phyloP scores from a whole-genome alignment of 2,329 filamentous ascomycete genomes.

The Trichoderma sp. region DNA sequence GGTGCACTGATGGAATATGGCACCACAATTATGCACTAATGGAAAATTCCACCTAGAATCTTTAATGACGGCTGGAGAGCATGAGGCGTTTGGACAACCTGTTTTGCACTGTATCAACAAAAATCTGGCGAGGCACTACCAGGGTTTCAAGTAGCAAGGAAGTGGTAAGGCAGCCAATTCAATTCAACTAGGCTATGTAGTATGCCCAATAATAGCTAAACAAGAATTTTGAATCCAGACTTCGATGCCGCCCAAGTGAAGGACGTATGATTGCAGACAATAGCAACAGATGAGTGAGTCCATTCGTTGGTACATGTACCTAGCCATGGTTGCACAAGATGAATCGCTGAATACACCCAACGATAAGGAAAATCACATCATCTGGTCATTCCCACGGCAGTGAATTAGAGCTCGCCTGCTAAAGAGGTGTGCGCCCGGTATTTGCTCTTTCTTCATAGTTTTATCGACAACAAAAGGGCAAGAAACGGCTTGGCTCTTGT shows the following conservation, averaged over 20 bases:
- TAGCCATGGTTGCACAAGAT: background rate
- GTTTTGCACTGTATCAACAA: background rate
- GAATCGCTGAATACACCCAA: background rate
- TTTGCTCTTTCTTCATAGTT: background rate
- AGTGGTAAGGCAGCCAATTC: background rate
- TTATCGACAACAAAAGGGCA: background rate
- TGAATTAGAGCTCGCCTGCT: slow-evolving; percentile 2
- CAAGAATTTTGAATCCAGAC: background rate
- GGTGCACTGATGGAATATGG: background rate
- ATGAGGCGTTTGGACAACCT: background rate
- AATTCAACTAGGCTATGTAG: background rate
- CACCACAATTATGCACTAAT: background rate
- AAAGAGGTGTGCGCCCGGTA: background rate
- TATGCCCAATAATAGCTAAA: background rate
- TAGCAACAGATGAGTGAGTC: background rate
- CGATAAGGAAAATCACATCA: background rate
- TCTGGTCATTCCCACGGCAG: background rate
- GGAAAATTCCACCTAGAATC: background rate
- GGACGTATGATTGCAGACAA: background rate
- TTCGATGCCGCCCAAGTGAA: background rate
- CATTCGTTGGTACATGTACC: background rate
- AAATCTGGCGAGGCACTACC: background rate
- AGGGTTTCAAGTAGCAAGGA: background rate
- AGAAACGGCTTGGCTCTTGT: background rate
- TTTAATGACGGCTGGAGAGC: background rate